Evolutionary conservation across 176 grass and related monocot genomes (phyloP).

Genomic region (Triticum turgidum): DNA sequence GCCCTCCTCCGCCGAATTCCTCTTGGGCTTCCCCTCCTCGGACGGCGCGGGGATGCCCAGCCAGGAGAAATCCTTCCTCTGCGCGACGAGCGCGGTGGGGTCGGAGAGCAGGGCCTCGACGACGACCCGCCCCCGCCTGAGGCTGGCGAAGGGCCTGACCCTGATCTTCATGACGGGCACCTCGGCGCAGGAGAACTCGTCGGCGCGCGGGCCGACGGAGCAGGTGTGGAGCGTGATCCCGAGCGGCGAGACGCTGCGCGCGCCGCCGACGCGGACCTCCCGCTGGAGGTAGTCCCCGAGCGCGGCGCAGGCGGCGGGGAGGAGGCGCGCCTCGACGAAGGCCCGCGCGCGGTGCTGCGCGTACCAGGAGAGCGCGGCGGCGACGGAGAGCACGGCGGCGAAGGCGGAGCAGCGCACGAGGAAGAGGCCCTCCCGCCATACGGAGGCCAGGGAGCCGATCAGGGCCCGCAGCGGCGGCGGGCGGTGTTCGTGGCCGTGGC

Average conservation of each 20-base stretch:
- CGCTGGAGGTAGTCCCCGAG: constrained; percentile 79
- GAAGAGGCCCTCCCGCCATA: constrained; percentile 93
- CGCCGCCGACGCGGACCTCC: constrained; percentile 79
- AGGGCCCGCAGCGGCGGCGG: constrained; percentile 43
- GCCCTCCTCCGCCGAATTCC: constrained; percentile 77
- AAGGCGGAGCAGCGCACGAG: constrained; percentile 83
- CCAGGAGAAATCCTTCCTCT: constrained; percentile 94
- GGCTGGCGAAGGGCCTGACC: constrained; percentile 74
- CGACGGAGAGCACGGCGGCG: constrained; percentile 67
- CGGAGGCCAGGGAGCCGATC: constrained; percentile 51
- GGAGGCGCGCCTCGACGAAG: constrained; percentile 76
- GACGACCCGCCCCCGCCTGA: constrained; percentile 78
- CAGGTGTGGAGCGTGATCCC: constrained; percentile 91
- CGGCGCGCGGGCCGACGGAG: constrained; percentile 79
- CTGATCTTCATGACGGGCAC: constrained; percentile 74
- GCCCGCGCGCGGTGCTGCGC: constrained; percentile 61
- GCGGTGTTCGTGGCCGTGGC: constrained; percentile 1
- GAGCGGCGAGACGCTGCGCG: constrained; percentile 77
- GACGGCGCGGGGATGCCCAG: constrained; percentile 72
- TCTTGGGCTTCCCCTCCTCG: constrained; percentile 45
- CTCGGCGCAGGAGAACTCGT: constrained; percentile 89
- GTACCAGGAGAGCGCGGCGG: constrained; percentile 79
- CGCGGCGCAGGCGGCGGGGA: constrained; percentile 74
- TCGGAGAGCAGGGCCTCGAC: constrained; percentile 79
- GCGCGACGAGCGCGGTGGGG: constrained; percentile 72